phyloP scores from a whole-genome alignment of 2,329 filamentous ascomycete genomes.

The Setomelanomma holmii region DNA sequence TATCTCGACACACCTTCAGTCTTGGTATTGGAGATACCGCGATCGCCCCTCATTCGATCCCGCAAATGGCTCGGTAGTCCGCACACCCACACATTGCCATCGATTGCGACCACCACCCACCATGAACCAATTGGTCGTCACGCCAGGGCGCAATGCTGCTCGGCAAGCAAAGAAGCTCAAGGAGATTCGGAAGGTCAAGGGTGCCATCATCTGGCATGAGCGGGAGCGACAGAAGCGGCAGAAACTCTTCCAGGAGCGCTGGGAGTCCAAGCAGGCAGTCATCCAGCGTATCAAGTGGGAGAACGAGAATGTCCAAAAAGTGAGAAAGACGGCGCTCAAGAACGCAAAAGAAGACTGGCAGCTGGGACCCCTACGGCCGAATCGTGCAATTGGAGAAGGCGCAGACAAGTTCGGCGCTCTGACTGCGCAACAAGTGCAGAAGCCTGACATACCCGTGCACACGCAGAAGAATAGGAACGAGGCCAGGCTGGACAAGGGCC shows the following conservation, averaged over 20 bases:
- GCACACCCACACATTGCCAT: constrained; percentile 16
- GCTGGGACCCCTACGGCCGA: constrained; percentile 78
- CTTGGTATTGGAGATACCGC: background rate
- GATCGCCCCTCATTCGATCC: background rate
- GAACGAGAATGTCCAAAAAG: constrained; percentile 27
- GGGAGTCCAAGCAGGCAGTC: constrained; percentile 35
- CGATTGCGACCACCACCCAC: constrained; percentile 40
- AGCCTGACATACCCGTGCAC: constrained; percentile 49
- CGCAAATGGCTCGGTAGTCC: constrained; percentile 38
- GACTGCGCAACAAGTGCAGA: constrained; percentile 32
- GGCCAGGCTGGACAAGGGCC: constrained; percentile 24
- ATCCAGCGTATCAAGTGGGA: constrained; percentile 28
- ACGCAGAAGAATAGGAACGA: constrained; percentile 34
- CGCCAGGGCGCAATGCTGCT: constrained; percentile 32
- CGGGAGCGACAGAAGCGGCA: constrained; percentile 32
- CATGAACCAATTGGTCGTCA: constrained; percentile 35
- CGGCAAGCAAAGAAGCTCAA: constrained; percentile 41
- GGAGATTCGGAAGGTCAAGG: constrained; percentile 53
- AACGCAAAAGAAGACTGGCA: constrained; percentile 78
- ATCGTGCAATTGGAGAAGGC: constrained; percentile 69
- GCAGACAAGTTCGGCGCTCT: constrained; percentile 68
- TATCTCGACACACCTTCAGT: background rate
- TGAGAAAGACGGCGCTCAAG: constrained; percentile 58
- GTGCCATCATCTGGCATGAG: constrained; percentile 41
- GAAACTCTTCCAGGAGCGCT: constrained; percentile 33